Evolutionary conservation across 164 flowering plant genomes (phyloP).

Genomic region (Kalanchoe fedtschenkoi): DNA sequence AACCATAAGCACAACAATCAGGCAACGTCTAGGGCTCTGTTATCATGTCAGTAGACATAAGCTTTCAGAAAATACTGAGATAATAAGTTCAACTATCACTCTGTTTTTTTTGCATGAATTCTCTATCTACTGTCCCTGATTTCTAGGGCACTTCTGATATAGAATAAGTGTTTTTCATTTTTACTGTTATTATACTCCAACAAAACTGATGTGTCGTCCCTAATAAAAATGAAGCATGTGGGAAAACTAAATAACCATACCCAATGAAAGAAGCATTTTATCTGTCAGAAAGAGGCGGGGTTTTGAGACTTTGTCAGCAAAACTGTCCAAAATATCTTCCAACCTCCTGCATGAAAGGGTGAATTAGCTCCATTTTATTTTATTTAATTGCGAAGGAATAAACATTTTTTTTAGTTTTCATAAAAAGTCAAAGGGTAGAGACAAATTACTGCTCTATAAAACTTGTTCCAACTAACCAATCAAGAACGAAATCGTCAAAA

Average conservation of each 20-base stretch:
- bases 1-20: background rate
- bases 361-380: background rate
- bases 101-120: background rate
- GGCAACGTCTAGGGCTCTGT: background rate
- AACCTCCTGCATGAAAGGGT: slow-evolving; percentile 41
- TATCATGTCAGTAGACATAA: background rate
- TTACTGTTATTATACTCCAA: background rate
- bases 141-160: background rate
- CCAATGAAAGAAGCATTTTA: slow-evolving; percentile 93
- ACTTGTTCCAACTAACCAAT: too few relatives aligned
- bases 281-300: slow-evolving; percentile 82
- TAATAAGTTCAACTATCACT: background rate
- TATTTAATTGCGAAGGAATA: background rate
- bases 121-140: background rate
- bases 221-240: background rate
- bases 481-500: too few relatives aligned
- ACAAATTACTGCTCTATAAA: too few relatives aligned
- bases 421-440: too few relatives aligned
- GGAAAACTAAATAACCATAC: slow-evolving; percentile 24
- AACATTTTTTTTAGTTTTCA: background rate
- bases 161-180: background rate
- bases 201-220: background rate
- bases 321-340: slow-evolving; percentile 79
- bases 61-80: background rate
- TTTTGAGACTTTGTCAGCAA: slow-evolving; percentile 78